Conservation (phyloP, 345 rosid genomes). For the Arabis hirsuta region DNA sequence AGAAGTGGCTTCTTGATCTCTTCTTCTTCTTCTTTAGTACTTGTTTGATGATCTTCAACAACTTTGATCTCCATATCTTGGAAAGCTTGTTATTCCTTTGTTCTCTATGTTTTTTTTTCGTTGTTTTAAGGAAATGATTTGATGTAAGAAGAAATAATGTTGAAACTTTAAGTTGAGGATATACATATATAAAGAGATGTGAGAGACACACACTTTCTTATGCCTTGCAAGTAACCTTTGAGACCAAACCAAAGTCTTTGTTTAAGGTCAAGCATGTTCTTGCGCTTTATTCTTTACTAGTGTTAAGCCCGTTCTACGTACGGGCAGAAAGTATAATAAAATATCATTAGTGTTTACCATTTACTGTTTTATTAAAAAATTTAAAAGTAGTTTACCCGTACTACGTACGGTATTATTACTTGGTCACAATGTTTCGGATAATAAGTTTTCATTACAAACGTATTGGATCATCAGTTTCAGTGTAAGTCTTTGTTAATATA, state of each 20-base stretch:
- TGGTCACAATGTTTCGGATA: no score
- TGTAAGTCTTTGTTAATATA: no score
- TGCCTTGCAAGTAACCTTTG: slow-evolving; percentile 72
- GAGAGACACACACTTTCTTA: slow-evolving; percentile 18
- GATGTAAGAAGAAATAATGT: slow-evolving; percentile 31
- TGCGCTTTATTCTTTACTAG: not conserved
- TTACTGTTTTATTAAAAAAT: no score
- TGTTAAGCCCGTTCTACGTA: no score
- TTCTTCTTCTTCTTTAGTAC: not conserved
- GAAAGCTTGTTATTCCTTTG: slow-evolving; percentile 7
- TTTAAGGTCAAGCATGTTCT: slow-evolving; percentile 40
- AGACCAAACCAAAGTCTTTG: slow-evolving; percentile 44
- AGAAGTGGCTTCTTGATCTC: slow-evolving; percentile 51
- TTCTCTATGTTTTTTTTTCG: slow-evolving; percentile 5
- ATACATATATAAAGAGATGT: slow-evolving; percentile 10
- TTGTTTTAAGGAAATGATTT: slow-evolving; percentile 30
- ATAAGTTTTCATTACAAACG: no score
- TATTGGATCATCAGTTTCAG: no score
- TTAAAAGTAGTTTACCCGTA: no score
- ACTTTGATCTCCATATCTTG: slow-evolving; percentile 56
- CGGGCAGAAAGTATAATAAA: no score
- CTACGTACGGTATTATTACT: no score
- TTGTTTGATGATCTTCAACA: slow-evolving; percentile 37
- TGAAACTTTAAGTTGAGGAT: slow-evolving; percentile 1
- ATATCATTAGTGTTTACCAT: no score